These are phyloP conservation scores for Boletus rubropictus DNA, from an alignment of 768 basidiomycete genomes.

Conservation along the genomic window DNA sequence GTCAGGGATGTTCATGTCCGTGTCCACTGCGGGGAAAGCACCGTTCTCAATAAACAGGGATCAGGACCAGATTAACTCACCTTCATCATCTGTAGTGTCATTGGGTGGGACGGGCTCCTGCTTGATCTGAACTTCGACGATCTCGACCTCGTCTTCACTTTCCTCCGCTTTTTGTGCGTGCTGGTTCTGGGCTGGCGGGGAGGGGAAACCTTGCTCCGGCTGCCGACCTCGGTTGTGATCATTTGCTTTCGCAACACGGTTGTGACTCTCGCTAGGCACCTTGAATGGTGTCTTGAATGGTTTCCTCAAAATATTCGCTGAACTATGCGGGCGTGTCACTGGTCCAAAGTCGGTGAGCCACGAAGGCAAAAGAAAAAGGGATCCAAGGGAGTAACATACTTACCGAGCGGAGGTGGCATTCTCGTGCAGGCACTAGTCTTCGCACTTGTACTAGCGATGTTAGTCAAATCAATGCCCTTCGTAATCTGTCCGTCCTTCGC, in stretches of 20 bases:
- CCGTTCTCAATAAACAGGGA: neutral
- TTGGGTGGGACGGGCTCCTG: neutral
- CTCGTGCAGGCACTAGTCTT: neutral
- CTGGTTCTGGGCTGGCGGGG: neutral
- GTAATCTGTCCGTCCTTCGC: neutral
- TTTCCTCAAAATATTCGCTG: constrained; percentile 38
- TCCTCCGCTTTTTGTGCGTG: neutral
- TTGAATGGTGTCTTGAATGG: constrained; percentile 47
- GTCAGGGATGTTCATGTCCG: constrained; percentile 23
- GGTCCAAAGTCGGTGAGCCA: neutral
- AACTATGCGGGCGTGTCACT: constrained; percentile 47
- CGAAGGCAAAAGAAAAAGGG: neutral
- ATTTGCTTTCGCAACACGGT: constrained; percentile 1
- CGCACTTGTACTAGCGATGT: neutral
- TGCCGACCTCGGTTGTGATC: neutral
- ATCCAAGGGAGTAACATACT: neutral
- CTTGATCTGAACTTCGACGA: constrained; percentile 7
- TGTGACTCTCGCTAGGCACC: constrained; percentile 42
- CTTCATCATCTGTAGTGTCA: neutral
- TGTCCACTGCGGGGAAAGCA: neutral
- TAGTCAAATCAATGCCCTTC: neutral
- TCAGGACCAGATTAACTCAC: neutral
- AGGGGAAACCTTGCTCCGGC: neutral
- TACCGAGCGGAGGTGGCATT: constrained; percentile 24
- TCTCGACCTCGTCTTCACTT: constrained; percentile 5